Percentiles rank a stretch among this genome's conserved stretches.
phyloP scores from a whole-genome alignment of 306 rosid genomes.

The Acmispon strigosus region DNA sequence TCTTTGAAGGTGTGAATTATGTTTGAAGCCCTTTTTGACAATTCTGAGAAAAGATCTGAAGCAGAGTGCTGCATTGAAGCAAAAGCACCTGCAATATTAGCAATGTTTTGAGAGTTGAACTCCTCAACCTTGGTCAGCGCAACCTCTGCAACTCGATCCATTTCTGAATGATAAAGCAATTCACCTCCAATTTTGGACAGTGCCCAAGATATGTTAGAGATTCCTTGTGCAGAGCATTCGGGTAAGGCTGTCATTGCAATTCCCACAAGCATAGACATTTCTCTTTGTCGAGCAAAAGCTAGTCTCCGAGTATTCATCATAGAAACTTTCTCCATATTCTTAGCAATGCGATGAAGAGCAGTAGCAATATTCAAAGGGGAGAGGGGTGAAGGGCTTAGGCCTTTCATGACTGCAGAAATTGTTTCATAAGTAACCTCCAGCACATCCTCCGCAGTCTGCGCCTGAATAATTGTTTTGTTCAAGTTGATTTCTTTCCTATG shows the following conservation, averaged over 20 bases:
- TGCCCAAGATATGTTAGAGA: constrained; percentile 88
- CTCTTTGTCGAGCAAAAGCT: constrained; percentile 80
- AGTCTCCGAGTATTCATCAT: constrained; percentile 65
- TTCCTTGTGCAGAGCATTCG: constrained; percentile 82
- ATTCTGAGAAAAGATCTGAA: constrained; percentile 60
- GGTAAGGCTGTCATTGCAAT: constrained; percentile 83
- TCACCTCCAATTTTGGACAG: constrained; percentile 91
- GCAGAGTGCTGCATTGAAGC: constrained; percentile 94
- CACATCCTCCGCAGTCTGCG: constrained; percentile 78
- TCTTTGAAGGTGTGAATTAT: constrained; percentile 71
- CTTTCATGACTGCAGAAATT: constrained; percentile 75
- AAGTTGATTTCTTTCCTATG: constrained; percentile 69
- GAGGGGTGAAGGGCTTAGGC: constrained; percentile 86
- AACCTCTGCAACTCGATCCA: constrained; percentile 92
- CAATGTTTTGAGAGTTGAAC: constrained; percentile 85
- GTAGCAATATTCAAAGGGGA: constrained; percentile 91
- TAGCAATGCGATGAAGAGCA: constrained; percentile 90
- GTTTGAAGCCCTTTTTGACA: constrained; percentile 58
- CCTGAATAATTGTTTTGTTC: constrained; percentile 65
- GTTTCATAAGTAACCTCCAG: constrained; percentile 67
- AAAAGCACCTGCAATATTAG: constrained; percentile 85
- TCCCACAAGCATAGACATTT: constrained; percentile 88
- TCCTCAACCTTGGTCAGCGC: constrained; percentile 67
- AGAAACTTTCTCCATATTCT: constrained; percentile 80
- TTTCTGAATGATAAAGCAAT: constrained; percentile 78